These are phyloP conservation scores for Trypanosoma conorhini DNA, from an alignment of 208 protist species.

Conservation along the genomic window DNA sequence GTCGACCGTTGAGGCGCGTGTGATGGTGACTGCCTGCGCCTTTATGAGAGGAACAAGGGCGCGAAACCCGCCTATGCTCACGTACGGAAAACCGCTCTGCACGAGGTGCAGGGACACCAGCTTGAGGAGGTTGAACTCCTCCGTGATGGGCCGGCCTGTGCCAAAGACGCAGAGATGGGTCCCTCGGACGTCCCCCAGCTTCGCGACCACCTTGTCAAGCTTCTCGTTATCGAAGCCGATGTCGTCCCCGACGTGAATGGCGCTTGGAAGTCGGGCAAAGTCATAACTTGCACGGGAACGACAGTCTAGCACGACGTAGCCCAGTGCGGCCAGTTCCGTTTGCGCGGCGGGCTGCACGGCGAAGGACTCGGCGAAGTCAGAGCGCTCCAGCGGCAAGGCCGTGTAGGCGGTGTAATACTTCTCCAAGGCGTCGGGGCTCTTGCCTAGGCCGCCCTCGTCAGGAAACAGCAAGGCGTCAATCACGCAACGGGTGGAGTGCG, in stretches of 20 bases:
- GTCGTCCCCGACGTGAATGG: constrained; percentile 58
- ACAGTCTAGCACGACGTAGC: constrained; percentile 91
- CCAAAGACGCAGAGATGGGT: constrained; percentile 77
- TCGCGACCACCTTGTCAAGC: constrained; percentile 26
- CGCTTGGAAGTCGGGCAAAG: constrained; percentile 80
- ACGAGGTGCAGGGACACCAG: constrained; percentile 83
- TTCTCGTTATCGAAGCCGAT: constrained; percentile 39
- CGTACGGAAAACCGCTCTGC: constrained; percentile 65
- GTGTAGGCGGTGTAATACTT: constrained; percentile 62
- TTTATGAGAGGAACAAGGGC: constrained; percentile 71
- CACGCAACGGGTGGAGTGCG: constrained; percentile 56
- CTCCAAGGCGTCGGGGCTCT: constrained; percentile 46
- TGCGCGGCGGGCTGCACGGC: background rate
- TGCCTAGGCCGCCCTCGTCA: constrained; percentile 41
- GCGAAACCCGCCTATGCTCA: constrained; percentile 85
- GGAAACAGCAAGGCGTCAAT: constrained; percentile 68
- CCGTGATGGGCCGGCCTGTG: constrained; percentile 68
- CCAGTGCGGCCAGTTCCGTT: constrained; percentile 19
- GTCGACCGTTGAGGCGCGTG: constrained; percentile 10
- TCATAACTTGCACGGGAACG: constrained; percentile 77
- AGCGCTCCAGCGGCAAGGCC: constrained; percentile 70
- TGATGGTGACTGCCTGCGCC: constrained; percentile 33
- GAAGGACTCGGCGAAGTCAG: constrained; percentile 72
- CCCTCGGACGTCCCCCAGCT: constrained; percentile 45
- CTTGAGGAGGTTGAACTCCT: constrained; percentile 89